Base-by-base conservation (phyloP, 169 alveolate genomes). In the Cryptosporidium felis region DNA sequence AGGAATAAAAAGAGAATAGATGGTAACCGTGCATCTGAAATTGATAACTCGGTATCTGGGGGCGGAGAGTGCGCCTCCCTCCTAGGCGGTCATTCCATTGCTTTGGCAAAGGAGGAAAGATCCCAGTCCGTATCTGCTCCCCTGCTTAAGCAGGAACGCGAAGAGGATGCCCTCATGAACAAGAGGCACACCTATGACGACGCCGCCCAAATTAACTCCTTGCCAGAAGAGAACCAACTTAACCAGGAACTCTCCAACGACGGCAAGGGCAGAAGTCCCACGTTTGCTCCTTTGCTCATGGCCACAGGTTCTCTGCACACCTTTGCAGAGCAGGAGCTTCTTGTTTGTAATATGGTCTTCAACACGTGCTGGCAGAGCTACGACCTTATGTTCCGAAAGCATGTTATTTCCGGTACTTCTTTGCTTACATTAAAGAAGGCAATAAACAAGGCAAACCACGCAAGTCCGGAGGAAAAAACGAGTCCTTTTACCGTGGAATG, bases 341-440 rank as follows among this genome's bases (percentile, higher is more conserved):
- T 74, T 12, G 85, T 74, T 6, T 74, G 85, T 38, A 74, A 74
- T 74, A 74, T 74, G 85, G 85, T 74, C 18, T 74, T 74, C 44
- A 74, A 74, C 26, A 74, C 85, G 9, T 74, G 85, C 61, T 74
- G 85, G 85, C 85, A 74, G 42, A 74, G 85, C n/a, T 74, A 74
- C 41, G 85, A 74, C 42, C 28, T 74, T 10, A 74, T 74, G 85
- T 74, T 74, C 44, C 63, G 85, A 21, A 74, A 74, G 12, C 85
- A 74, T 32, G 67, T 74, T 14, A 74, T 74, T 4, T 74, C 85
- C 0, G 85, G 85, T 4, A 74, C 85, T 23, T 74, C 85, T 1
- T 56, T 74, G n/a, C 56, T 74, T 38, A 74, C 85, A 38, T 23
- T 74, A 3, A 74, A 74, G 30, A 74, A 74, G 61, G 85, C 85